Base-by-base conservation (phyloP, 495 filamentous ascomycete genomes). In the Penicillium herquei region DNA sequence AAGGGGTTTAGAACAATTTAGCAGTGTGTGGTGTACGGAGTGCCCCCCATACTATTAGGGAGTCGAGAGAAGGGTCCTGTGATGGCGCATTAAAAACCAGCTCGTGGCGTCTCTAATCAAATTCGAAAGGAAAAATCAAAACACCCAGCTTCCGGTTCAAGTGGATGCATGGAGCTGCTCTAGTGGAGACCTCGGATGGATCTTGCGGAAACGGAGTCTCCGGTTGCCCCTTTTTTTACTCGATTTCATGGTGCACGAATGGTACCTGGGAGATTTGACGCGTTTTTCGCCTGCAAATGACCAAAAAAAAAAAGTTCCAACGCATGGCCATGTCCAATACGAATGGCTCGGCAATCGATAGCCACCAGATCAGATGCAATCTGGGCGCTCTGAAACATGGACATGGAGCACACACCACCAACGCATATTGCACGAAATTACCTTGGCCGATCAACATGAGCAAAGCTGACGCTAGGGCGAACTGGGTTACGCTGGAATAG, bases 381-480 rank as follows among this genome's bases (percentile, higher is more conserved):
- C 8, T 41, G 39, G 39, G 11, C 11, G 57, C 30, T 34, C 52
- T 68, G 61, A 68, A 71, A 71, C 68, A 69, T 65, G 8, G 6
- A 37, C 8, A 37, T 13, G 34, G 9, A 13, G 34, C 34, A 13
- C 34, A 52, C 44, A 61, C 67, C 66, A 67, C 35, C 49, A 47
- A 61, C 62, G 70, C 58, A 56, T 37, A 46, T 52, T 41, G 41
- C 54, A 58, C 17, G 65, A 69, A 65, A 72, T 72, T 67, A 45
- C 51, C 42, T 54, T 39, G 49, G 65, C 56, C 66, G 70, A 73
- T 71, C 70, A 59, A 34, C 48, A 47, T 45, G 33, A 47, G 47
- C 52, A 47, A 62, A 63, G 49, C 30, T 58, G 49, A 58, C 57
- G 63, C 63, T 61, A 66, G 39, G 50, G 40, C 47, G 51, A 35